Conservation (phyloP, 2,329 filamentous ascomycete genomes). For the Verticillium klebahnii region DNA sequence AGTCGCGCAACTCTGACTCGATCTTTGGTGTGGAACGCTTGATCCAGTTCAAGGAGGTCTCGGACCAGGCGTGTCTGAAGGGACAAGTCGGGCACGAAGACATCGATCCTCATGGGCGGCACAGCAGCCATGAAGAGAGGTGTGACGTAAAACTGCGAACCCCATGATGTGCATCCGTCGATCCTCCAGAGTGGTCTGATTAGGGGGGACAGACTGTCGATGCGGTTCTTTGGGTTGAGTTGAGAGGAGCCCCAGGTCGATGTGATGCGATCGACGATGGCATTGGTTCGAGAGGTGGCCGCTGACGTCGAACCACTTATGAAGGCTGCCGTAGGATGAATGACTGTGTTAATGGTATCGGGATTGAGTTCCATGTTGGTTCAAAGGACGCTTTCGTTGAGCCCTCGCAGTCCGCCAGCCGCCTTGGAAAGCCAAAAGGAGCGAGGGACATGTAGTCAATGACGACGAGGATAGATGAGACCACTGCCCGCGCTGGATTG, state of each 20-base stretch:
- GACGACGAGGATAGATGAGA: background rate
- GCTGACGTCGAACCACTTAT: background rate
- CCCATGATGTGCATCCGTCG: constrained; percentile 52
- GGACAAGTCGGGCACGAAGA: constrained; percentile 50
- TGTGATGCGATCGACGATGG: background rate
- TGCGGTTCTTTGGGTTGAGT: constrained; percentile 57
- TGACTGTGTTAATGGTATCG: constrained; percentile 47
- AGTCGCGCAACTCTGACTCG: constrained; percentile 39
- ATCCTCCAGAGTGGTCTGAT: constrained; percentile 48
- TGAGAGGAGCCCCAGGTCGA: constrained; percentile 40
- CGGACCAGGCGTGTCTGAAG: constrained; percentile 36
- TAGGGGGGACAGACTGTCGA: constrained; percentile 48
- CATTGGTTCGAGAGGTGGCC: background rate
- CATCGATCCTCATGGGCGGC: constrained; percentile 51
- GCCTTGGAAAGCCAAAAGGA: background rate
- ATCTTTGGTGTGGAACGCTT: constrained; percentile 53
- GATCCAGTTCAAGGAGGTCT: constrained; percentile 41
- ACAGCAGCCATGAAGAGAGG: constrained; percentile 44
- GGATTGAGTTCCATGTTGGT: constrained; percentile 48
- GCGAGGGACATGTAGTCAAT: background rate
- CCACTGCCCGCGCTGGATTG: background rate
- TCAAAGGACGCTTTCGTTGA: background rate
- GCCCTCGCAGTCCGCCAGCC: background rate
- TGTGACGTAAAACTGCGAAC: constrained; percentile 53
- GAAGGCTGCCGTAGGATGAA: constrained; percentile 55